Base-by-base conservation (phyloP, 768 basidiomycete genomes). In the Stropharia rugosoannulata region DNA sequence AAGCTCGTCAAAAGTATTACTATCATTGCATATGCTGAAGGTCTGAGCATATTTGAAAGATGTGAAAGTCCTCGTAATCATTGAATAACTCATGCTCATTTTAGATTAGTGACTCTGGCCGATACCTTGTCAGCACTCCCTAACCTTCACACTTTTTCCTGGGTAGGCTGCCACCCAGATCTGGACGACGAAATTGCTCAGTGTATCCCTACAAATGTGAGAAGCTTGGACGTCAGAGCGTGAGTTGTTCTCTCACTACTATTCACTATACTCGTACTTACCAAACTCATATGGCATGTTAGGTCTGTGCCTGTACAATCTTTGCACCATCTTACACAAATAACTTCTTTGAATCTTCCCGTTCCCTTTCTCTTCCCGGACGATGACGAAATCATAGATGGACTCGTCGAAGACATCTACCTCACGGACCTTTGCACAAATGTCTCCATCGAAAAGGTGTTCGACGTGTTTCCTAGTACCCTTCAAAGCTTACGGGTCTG, bases 91-190 rank as follows among this genome's bases (percentile, higher is more conserved):
- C 19, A 51, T 40, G 16, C 36, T 49, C 47, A 41, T 43, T 25
- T 13, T 12, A 39, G 13, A 57, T 3, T 49, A 75, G 74, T 76
- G 46, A 64, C 67, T 39, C 55, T 76, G 43, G 64, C 64, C n/a
- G 72, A 73, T 50, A 68, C 73, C 19, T 57, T 76, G 4, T 44
- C 35, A 8, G 58, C 65, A 12, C 50, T 73, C 36, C 65, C 69
- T 5, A 68, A 71, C 60, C 65, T 78, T 8, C 69, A 60, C 22
- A 68, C 69, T 4, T 73, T 76, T 54, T 69, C 73, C 45, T 78
- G 72, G 70, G 71, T 73, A 51, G 76, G 75, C 3, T 62, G 58
- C 45, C 55, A 65, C 32, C 70, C 73, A 16, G 54, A 61, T 10
- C 66, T 75, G 15, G 60, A 67, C 22, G 55, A 62, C 10, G 45